Evolutionary conservation across 2,329 filamentous ascomycete species (phyloP).

Genomic region (Diaporthe eres): DNA sequence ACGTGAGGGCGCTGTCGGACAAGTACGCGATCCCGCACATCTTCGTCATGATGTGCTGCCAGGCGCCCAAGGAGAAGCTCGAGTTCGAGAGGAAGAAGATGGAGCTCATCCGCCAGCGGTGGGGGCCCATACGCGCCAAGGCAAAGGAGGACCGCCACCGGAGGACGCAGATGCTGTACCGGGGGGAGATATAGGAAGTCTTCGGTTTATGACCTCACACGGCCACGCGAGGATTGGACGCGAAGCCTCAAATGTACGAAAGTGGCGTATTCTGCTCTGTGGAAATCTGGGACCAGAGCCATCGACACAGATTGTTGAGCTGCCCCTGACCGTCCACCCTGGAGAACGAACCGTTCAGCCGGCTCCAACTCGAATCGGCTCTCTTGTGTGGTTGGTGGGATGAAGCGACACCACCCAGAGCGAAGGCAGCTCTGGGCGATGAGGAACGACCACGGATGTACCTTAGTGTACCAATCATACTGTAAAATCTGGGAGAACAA

Average conservation of each 20-base stretch:
- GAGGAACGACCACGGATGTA: neutral
- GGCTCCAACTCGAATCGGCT: neutral
- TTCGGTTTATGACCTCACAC: neutral
- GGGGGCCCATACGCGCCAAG: slow-evolving; percentile 69
- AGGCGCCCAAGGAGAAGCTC: slow-evolving; percentile 63
- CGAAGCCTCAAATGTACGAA: neutral
- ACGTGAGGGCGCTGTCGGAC: slow-evolving; percentile 64
- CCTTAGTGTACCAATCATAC: slow-evolving; percentile 1
- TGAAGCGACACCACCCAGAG: too few relatives aligned
- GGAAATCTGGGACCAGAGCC: neutral
- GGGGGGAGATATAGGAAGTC: slow-evolving; percentile 62
- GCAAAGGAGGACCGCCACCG: slow-evolving; percentile 69
- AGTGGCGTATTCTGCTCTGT: neutral
- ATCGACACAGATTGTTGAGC: neutral
- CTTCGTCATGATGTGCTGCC: slow-evolving; percentile 72
- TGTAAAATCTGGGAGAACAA: slow-evolving; percentile 19
- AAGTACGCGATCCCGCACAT: slow-evolving; percentile 69
- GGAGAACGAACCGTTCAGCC: neutral
- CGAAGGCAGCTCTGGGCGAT: neutral
- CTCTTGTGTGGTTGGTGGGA: neutral
- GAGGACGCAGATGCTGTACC: slow-evolving; percentile 66
- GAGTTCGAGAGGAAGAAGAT: slow-evolving; percentile 60
- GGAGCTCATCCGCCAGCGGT: slow-evolving; percentile 65
- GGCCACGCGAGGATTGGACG: neutral
- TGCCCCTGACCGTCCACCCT: neutral